Evolutionary conservation across 1,284 basidiomycete species (phyloP), one percentile per base, ranked within the genome.

Genomic region (Naganishia sp.): DNA sequence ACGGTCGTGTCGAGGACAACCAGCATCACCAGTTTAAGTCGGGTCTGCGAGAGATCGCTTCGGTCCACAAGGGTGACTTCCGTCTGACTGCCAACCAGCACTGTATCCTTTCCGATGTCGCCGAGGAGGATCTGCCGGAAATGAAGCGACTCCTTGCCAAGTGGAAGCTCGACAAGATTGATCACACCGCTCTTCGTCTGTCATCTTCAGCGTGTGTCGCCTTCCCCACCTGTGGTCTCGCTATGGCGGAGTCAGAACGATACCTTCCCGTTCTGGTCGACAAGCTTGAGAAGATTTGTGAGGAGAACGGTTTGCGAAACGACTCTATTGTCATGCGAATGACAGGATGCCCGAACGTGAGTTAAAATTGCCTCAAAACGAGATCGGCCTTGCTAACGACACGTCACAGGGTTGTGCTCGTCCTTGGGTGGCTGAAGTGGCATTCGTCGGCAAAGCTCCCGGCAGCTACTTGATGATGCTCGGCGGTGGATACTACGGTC

Each of bases 301-400:
- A 98, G 77, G 90, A 93, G 76, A 90, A 88, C 72, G 95, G 95
- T 31, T 83, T 99, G 54, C 86, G 92, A 63, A 90, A 94, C 76
- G 94, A 97, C 78, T 89, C 91, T 2, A 94, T 98, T 71, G 88
- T 96, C 66, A 96, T 98, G 92, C 87, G 95, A 67, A 98, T 98
- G 95, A 94, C 92, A 18, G 92, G 93, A 48, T 95, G 93, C 77
- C 93, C 93, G 13, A 95, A 95, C 76, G 93, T 74, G 63, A 72
- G 74, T 73, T 43, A 15, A 4, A 2, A 25, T 54, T 39, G 36
- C 7, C 36, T 39, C 10, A 9, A 39, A 10, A 10, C 36, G 36
- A 39, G 36, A 9, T 9, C 13, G 10, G 36, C 36, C 13, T 39
- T 39, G 13, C 36, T 39, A 13, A 39, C 36, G 9, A 39, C 36